These are phyloP conservation scores for Vitis hybrid DNA, from an alignment of 177 flowering plant species.

Conservation along the genomic window DNA sequence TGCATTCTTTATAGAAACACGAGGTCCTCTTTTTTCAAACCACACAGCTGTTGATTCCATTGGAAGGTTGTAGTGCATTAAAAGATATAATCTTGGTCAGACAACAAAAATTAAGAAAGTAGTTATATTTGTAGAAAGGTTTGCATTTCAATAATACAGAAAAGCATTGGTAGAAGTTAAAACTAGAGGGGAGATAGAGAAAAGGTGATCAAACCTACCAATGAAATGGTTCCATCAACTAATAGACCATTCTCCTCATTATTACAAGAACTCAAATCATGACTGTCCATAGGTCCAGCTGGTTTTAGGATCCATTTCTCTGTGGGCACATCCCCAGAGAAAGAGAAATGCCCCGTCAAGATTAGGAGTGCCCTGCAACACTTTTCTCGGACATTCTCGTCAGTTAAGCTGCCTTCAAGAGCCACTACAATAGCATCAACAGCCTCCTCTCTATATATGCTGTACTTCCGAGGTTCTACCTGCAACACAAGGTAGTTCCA, in stretches of 20 bases:
- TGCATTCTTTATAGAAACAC: no score
- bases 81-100: neutral
- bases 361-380: conserved; percentile 62
- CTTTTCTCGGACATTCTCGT: conserved; percentile 39
- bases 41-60: neutral
- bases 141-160: no score
- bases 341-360: conserved; percentile 54
- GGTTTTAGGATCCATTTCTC: conserved; percentile 48
- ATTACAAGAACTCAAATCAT: conserved; percentile 15
- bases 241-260: conserved; percentile 19
- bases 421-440: conserved; percentile 57
- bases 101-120: neutral
- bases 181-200: neutral
- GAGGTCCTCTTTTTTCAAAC: neutral
- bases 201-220: conserved; percentile 27
- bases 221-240: conserved; percentile 17
- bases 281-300: conserved; percentile 35
- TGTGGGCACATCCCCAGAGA: conserved; percentile 36
- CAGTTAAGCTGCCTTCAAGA: conserved; percentile 43
- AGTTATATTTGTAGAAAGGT: neutral
- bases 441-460: conserved; percentile 63
- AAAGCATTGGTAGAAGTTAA: no score
- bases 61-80: neutral
- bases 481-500: conserved; percentile 28
- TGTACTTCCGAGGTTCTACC: conserved; percentile 39